Evolutionary conservation across 2,329 filamentous ascomycete species (phyloP).

Genomic region (Arthrobotrys iridis): DNA sequence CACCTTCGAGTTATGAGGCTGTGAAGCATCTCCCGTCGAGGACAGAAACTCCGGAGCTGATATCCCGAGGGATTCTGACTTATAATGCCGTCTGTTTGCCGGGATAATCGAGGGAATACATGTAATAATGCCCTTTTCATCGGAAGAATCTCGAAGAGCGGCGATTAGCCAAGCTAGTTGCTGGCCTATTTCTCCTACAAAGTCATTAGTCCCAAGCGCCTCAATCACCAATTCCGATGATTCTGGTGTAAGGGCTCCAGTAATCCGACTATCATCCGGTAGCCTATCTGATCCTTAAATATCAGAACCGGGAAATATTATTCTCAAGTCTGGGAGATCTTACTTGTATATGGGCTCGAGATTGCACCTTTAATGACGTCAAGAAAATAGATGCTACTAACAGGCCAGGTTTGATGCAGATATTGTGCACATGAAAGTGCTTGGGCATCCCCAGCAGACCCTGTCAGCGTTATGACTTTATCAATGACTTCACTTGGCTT

Average conservation of each 20-base stretch:
- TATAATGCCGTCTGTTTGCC: not conserved
- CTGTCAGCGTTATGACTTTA: conserved; percentile 55
- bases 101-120: conserved; percentile 49
- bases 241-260: no score
- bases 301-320: not conserved
- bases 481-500: conserved; percentile 11
- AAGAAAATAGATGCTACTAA: conserved; percentile 12
- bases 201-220: conserved; percentile 23
- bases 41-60: no score
- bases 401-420: conserved; percentile 56
- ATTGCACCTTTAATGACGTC: not conserved
- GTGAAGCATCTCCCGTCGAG: no score
- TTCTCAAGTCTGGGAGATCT: no score
- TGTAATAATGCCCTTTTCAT: conserved; percentile 34
- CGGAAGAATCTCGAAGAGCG: conserved; percentile 58
- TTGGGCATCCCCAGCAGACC: conserved; percentile 55
- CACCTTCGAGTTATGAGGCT: not conserved
- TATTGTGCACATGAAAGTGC: conserved; percentile 57
- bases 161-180: conserved; percentile 61
- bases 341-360: not conserved
- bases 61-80: no score
- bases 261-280: no score
- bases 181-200: conserved; percentile 60
- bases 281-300: no score
- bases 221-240: conserved; percentile 15